These are phyloP conservation scores for Dendrobium chrysotoxum DNA, from an alignment of 106 monocot species.

Conservation along the genomic window DNA sequence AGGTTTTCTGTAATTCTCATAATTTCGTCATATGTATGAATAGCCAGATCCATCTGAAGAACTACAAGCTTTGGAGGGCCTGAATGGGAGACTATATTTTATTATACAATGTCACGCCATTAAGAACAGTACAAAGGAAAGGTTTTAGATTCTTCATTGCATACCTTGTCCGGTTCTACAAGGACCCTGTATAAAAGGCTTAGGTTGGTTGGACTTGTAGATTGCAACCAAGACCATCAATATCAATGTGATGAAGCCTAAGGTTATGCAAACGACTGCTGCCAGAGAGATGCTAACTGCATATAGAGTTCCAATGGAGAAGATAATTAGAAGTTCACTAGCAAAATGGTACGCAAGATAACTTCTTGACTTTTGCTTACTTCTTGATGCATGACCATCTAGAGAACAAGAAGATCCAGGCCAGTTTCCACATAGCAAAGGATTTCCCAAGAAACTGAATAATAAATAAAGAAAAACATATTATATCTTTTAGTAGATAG, in stretches of 20 bases:
- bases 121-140: background rate
- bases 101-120: background rate
- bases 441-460: slow-evolving; percentile 79
- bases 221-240: slow-evolving; percentile 43
- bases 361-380: slow-evolving; percentile 19
- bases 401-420: slow-evolving; percentile 35
- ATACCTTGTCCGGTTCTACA: slow-evolving; percentile 34
- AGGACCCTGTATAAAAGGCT: slow-evolving; percentile 31
- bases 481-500: background rate
- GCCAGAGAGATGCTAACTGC: slow-evolving; percentile 46
- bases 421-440: slow-evolving; percentile 53
- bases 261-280: slow-evolving; percentile 46
- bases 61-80: slow-evolving; percentile 77
- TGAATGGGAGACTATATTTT: slow-evolving; percentile 9
- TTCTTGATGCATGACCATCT: slow-evolving; percentile 31
- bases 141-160: background rate
- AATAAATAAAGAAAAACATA: background rate
- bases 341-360: background rate
- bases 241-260: slow-evolving; percentile 46
- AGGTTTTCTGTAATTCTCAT: slow-evolving; percentile 85
- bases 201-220: slow-evolving; percentile 47
- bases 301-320: slow-evolving; percentile 6
- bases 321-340: background rate
- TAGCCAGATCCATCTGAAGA: slow-evolving; percentile 96
- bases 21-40: slow-evolving; percentile 86